Base-by-base conservation (phyloP, 345 rosid genomes). In the Lenwebbia sp. region DNA sequence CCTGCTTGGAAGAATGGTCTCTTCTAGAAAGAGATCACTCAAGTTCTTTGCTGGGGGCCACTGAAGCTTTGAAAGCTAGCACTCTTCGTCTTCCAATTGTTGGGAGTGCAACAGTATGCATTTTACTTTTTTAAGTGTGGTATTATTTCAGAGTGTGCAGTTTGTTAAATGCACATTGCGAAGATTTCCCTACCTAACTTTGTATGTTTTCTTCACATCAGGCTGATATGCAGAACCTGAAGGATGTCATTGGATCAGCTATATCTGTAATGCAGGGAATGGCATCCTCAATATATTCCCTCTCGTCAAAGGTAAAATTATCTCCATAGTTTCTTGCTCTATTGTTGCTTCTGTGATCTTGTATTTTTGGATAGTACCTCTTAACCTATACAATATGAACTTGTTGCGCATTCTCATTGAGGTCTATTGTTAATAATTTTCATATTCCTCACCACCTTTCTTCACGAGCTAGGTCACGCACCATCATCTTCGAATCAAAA, bases 1-100 rank as follows among this genome's bases (percentile, higher is more conserved):
- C 89, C 76, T 88, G 85, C 89, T 89, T 97, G 88, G 98, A 97
- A 88, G 93, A 91, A 85, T 97, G 99, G 98, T 88, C 95, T 84
- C 92, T 88, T 88, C 81, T 96, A 60, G 98, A 97, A 83, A 90
- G 90, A 89, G 95, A 92, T 88, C 97, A 96, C 88, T 92, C 90
- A 15, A 91, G 83, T 89, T 96, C 96, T 83, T 90, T 95, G 93
- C 88, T 86, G 65, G 98, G 95, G 88, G 98, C 98, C 87, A 94
- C 91, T 28, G 98, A 93, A 94, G 95, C 99, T 87, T 91, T 96
- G 91, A 93, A 90, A 92, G 99, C 99, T 88, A 97, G 98, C 88
- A 96, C 98, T 11, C 97, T 97, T 78, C 98, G 98, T 87, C 98
- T 97, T 90, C 99, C 98, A 47, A 85, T 96, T 78, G 93, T 91